Evolutionary conservation across 768 basidiomycete genomes (phyloP), one percentile per base, ranked within the genome.

Genomic region (Suillus alpinus): DNA sequence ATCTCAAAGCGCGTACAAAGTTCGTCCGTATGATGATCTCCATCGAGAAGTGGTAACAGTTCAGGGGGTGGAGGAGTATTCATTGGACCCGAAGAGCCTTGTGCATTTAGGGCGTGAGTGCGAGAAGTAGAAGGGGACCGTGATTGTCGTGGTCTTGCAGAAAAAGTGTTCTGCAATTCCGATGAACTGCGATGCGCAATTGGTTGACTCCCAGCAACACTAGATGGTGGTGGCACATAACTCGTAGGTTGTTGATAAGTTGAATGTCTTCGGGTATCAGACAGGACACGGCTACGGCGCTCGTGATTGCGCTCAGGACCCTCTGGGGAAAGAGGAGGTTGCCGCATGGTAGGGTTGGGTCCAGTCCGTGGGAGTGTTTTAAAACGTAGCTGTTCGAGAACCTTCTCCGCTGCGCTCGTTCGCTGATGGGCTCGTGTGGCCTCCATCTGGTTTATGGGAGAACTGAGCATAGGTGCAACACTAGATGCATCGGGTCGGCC

Each of bases 11-110:
- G 82, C 29, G 91, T 86, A 50, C 90, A 88, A 47, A 98, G 75
- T 75, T 98, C 95, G 69, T 98, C 96, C 2, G 92, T 89, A 72
- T 95, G 90, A 71, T 94, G 95, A 59, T 88, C 90, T 9, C 96
- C 97, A 68, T 98, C 89, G 13, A 98, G 78, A 61, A 92, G 71
- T 2, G 78, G 63, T 31, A 81, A 66, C 29, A 95, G 66, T 13
- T 85, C 84, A 5, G 78, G 76, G 8, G 91, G 91, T 65, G 69
- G 72, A 10, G 70, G 61, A 29, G 61, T 50, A 47, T 63, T 64
- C 13, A 60, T 34, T 20, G 66, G 41, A 61, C 70, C 65, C 66
- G 72, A 53, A 55, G 62, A 60, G 50, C 70, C 67, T 61, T 73
- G 63, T 23, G 70, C 61, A 52, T 62, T 63, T 32, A 69, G 64